Conservation (phyloP, 257 asterid species). For the Haberlea rhodopensis region DNA sequence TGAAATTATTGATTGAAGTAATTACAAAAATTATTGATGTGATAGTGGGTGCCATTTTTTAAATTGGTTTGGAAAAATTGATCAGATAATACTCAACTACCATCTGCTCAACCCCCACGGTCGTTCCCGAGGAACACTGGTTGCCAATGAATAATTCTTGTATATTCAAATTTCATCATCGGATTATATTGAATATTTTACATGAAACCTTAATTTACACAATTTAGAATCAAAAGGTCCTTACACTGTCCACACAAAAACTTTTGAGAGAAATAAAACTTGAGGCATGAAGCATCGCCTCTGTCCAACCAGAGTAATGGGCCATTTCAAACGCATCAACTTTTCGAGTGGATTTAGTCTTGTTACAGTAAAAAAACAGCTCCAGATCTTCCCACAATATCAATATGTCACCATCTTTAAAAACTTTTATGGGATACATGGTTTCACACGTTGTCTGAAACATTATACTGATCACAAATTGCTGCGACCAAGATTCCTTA, state of each 20-base stretch:
- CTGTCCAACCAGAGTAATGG: not conserved
- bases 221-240: constrained; percentile 4
- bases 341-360: constrained; percentile 13
- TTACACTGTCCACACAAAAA: constrained; percentile 15
- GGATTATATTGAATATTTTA: too few species aligned
- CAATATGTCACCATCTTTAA: constrained; percentile 44
- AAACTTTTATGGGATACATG: constrained; percentile 31
- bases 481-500: constrained; percentile 36
- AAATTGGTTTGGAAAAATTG: too few species aligned
- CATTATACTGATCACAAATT: constrained; percentile 26
- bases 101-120: too few species aligned
- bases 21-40: too few species aligned
- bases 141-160: too few species aligned
- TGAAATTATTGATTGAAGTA: too few species aligned
- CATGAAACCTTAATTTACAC: too few species aligned
- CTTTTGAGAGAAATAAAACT: constrained; percentile 38
- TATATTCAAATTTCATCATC: too few species aligned
- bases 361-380: constrained; percentile 30
- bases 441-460: not conserved
- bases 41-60: too few species aligned
- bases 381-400: constrained; percentile 29
- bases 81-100: too few species aligned
- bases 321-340: not conserved
- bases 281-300: constrained; percentile 23
- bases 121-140: too few species aligned